A percentile compares a stretch with the other conserved stretches of the same genome.
Evolutionary conservation across 352 stramenopile species (phyloP).

Genomic region (Phytophthora meadii): DNA sequence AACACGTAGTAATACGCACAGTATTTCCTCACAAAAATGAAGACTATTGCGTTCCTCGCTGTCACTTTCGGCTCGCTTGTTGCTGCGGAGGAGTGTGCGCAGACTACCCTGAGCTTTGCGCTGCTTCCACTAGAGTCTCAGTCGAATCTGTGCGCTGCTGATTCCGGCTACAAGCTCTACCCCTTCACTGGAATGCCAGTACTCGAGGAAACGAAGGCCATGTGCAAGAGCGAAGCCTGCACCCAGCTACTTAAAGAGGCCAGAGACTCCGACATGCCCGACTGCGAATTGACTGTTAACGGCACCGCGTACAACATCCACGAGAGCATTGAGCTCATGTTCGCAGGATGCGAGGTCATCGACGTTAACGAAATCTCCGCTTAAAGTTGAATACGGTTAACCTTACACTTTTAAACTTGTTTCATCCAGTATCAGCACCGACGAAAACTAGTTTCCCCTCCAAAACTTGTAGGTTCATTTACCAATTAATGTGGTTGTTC

Average conservation of each 20-base stretch:
- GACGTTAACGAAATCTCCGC: constrained; percentile 27
- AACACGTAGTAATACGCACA: background rate
- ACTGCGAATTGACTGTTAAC: constrained; percentile 41
- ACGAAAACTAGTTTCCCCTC: too few species aligned
- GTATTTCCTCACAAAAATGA: constrained; percentile 22
- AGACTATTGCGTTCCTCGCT: constrained; percentile 33
- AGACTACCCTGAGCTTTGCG: constrained; percentile 39
- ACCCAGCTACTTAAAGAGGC: constrained; percentile 36
- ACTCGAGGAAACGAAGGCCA: constrained; percentile 27
- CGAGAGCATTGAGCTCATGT: constrained; percentile 38
- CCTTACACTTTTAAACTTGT: too few species aligned
- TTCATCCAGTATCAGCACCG: too few species aligned
- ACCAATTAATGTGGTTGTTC: too few species aligned
- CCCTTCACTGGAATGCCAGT: constrained; percentile 45
- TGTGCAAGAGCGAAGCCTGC: constrained; percentile 41
- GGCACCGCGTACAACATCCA: constrained; percentile 45
- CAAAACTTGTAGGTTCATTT: too few species aligned
- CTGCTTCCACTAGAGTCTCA: constrained; percentile 41
- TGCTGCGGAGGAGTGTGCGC: constrained; percentile 34
- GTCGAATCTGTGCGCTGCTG: constrained; percentile 28
- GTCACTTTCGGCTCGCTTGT: constrained; percentile 23
- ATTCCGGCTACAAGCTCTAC: constrained; percentile 45
- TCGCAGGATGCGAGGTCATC: constrained; percentile 28
- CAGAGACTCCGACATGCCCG: constrained; percentile 34
- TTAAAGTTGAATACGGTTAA: constrained; percentile 3